Evolutionary conservation across 495 filamentous ascomycete species (phyloP).

Genomic region (Xylaria acuta): DNA sequence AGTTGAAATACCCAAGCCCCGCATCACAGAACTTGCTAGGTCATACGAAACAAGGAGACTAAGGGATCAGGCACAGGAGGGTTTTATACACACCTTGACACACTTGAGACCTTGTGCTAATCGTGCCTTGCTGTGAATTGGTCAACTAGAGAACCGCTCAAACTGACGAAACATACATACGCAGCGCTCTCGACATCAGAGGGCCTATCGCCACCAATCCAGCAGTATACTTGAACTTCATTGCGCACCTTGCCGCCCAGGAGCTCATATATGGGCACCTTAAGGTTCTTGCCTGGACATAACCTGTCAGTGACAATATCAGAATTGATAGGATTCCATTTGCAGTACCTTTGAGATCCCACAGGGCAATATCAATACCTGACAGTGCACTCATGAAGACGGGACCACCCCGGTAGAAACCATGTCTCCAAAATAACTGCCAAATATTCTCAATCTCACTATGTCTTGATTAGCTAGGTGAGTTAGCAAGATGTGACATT

Average conservation of each 20-base stretch:
- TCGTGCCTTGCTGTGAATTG: conserved; percentile 57
- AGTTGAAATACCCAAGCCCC: too few relatives aligned
- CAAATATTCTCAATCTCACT: conserved; percentile 82
- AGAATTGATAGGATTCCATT: not conserved
- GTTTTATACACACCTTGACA: too few relatives aligned
- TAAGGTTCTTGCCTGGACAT: conserved; percentile 53
- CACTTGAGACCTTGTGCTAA: conserved; percentile 71
- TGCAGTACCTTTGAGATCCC: conserved; percentile 68
- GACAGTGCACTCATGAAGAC: conserved; percentile 81
- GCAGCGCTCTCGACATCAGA: conserved; percentile 68
- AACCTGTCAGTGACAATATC: not conserved
- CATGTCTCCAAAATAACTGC: conserved; percentile 70
- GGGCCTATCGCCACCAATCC: conserved; percentile 81
- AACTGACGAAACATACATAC: conserved; percentile 40
- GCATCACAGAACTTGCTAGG: too few relatives aligned
- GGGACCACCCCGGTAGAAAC: conserved; percentile 78
- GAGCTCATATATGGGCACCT: conserved; percentile 72
- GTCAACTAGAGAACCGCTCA: conserved; percentile 10
- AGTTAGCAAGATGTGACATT: not conserved
- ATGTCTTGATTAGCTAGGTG: conserved; percentile 14
- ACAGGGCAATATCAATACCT: conserved; percentile 79
- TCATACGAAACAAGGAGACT: too few relatives aligned
- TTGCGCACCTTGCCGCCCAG: conserved; percentile 76
- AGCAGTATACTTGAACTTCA: conserved; percentile 76
- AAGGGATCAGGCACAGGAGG: too few relatives aligned